phyloP scores from a whole-genome alignment of 768 basidiomycete genomes.

The Bullera alba region DNA sequence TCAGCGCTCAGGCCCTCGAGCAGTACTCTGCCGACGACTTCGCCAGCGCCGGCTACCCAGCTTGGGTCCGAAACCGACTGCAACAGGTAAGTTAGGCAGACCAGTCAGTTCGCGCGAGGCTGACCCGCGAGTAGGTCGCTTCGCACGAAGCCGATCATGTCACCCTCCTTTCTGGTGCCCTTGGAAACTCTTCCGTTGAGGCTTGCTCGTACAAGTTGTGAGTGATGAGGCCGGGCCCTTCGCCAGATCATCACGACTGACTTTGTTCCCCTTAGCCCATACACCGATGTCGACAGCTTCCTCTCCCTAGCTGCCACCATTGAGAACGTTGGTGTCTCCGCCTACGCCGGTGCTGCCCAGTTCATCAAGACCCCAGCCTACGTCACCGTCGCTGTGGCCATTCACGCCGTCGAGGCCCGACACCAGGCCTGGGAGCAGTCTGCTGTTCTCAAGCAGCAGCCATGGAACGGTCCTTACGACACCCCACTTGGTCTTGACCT shows the following conservation, averaged over 20 bases:
- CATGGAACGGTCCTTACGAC: slow-evolving; percentile 53
- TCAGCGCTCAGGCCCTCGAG: slow-evolving; percentile 44
- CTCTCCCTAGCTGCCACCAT: slow-evolving; percentile 52
- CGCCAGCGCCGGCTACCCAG: slow-evolving; percentile 47
- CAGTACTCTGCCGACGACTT: slow-evolving; percentile 54
- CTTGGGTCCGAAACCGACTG: slow-evolving; percentile 51
- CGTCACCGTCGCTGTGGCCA: slow-evolving; percentile 53
- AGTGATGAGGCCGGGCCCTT: slow-evolving; percentile 10
- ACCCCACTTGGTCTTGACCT: slow-evolving; percentile 49
- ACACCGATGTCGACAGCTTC: slow-evolving; percentile 52
- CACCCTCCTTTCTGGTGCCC: slow-evolving; percentile 50
- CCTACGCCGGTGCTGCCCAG: slow-evolving; percentile 57
- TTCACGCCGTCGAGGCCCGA: slow-evolving; percentile 59
- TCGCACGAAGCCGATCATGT: slow-evolving; percentile 58
- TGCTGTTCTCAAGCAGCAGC: slow-evolving; percentile 2
- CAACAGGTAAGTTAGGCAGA: too few relatives aligned
- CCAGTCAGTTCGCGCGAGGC: too few relatives aligned
- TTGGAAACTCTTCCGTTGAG: slow-evolving; percentile 51
- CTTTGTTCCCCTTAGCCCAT: slow-evolving; percentile 39
- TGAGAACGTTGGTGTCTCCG: slow-evolving; percentile 56
- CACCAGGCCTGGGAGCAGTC: slow-evolving; percentile 48
- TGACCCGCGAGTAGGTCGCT: too few relatives aligned
- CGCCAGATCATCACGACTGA: not conserved
- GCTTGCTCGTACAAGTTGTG: slow-evolving; percentile 58
- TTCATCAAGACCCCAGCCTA: slow-evolving; percentile 51